Conservation (phyloP, 352 stramenopile genomes). For the Saprolegnia diclina region DNA sequence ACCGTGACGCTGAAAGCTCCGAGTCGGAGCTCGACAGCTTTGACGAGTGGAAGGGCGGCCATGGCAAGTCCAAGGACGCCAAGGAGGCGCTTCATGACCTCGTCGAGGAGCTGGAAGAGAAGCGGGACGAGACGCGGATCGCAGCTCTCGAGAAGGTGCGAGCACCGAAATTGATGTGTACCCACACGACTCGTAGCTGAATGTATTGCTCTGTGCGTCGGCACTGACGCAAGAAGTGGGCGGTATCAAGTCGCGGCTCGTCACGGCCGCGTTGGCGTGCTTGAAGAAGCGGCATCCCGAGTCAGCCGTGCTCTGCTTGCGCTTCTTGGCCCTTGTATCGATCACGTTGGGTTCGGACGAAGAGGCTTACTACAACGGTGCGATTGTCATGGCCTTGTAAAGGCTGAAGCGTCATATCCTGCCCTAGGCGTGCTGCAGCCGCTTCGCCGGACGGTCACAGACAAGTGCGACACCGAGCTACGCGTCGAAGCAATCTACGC, state of each 20-base stretch:
- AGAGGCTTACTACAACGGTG: slow-evolving; percentile 43
- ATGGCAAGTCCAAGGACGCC: slow-evolving; percentile 29
- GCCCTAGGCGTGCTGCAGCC: slow-evolving; percentile 34
- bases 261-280: slow-evolving; percentile 38
- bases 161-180: background rate
- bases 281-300: slow-evolving; percentile 57
- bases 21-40: slow-evolving; percentile 58
- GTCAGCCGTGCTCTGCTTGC: slow-evolving; percentile 43
- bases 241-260: slow-evolving; percentile 37
- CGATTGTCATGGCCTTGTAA: background rate
- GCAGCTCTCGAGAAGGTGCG: slow-evolving; percentile 42
- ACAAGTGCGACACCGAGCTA: slow-evolving; percentile 38
- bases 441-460: slow-evolving; percentile 42
- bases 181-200: slow-evolving; percentile 30
- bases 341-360: slow-evolving; percentile 54
- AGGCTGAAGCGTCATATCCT: background rate
- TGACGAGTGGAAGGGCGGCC: slow-evolving; percentile 40
- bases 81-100: slow-evolving; percentile 44
- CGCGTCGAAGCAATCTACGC: slow-evolving; percentile 50
- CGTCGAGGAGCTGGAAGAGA: slow-evolving; percentile 54
- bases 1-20: slow-evolving; percentile 42
- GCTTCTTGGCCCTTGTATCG: slow-evolving; percentile 42
- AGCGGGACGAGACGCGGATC: slow-evolving; percentile 56
- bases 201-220: slow-evolving; percentile 36
- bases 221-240: slow-evolving; percentile 44